Base-by-base conservation (phyloP, 495 filamentous ascomycete species). In the Gamarada debralockiae region DNA sequence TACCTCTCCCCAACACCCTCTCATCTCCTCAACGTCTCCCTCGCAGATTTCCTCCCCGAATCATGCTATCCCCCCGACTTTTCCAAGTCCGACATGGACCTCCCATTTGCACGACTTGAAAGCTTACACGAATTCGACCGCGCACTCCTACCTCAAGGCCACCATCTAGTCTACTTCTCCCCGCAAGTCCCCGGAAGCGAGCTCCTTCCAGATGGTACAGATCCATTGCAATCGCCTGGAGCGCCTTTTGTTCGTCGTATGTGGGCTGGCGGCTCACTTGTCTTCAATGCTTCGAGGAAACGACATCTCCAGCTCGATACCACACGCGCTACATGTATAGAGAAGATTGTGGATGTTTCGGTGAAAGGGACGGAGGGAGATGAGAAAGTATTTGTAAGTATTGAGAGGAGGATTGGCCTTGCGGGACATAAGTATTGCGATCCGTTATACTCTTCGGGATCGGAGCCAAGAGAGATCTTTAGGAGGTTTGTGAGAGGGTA, bases 121-220 rank as follows among this genome's bases (percentile, higher is more conserved):
- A 15, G 23, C 13, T 8, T 25, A 7, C 24, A 17, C n/a, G 40
- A 12, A 6, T 37, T n/a, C 36, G 20, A 5, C 29, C 17, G 70
- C 0, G 15, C 24, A 17, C 14, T 13, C 25, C 58, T 89, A 0
- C 84, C 83, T 0, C 73, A 78, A 2, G 86, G 83, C 9, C 83
- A 90, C 64, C 87, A 92, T 57, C 71, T 89, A 9, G 75, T 82
- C 21, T 87, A 91, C 67, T 90, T 88, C 68, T 83, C 86, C 1
- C 76, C 83, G 0, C 73, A 76, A 33, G 72, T 79, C 42, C 66
- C 75, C 2, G 70, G 78, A 51, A 67, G 60, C 14, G 61, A 76
- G 2, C 76, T 92, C 3, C 75, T 83, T 1, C 60, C 66, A 2
- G 89, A 95, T 67, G 89, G 89, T 29, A 87, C 86, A 1, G 89